These are phyloP conservation scores for Austroboletus niveus DNA, from an alignment of 1,284 basidiomycete species.

Conservation along the genomic window DNA sequence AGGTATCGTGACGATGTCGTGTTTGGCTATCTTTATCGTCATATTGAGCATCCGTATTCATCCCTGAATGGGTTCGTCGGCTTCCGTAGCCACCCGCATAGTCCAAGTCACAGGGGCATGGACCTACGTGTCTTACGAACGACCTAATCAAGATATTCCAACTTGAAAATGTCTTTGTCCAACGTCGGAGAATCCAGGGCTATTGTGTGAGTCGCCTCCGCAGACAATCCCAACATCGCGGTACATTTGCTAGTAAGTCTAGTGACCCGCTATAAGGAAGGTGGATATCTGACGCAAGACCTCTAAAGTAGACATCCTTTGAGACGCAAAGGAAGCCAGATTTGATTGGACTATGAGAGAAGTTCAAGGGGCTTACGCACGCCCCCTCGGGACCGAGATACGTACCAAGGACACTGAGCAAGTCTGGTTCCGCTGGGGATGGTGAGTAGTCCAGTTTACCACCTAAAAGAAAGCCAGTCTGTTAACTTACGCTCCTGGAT, in stretches of 20 bases:
- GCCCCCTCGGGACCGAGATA: slow-evolving; percentile 4
- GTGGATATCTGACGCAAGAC: slow-evolving; percentile 76
- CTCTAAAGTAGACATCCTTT: slow-evolving; percentile 64
- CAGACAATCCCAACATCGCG: slow-evolving; percentile 54
- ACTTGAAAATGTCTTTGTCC: slow-evolving; percentile 26
- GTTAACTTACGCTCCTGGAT: slow-evolving; percentile 47
- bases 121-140: slow-evolving; percentile 67
- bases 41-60: slow-evolving; percentile 32
- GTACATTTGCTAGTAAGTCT: slow-evolving; percentile 58
- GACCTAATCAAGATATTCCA: slow-evolving; percentile 42
- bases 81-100: slow-evolving; percentile 55
- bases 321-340: slow-evolving; percentile 44
- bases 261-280: slow-evolving; percentile 69
- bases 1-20: slow-evolving; percentile 61
- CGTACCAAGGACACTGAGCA: slow-evolving; percentile 19
- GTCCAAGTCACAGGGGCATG: slow-evolving; percentile 65
- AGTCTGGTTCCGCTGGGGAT: slow-evolving; percentile 11
- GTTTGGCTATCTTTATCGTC: slow-evolving; percentile 45
- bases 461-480: slow-evolving; percentile 6
- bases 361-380: neutral
- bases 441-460: slow-evolving; percentile 5
- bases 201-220: slow-evolving; percentile 46
- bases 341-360: slow-evolving; percentile 55
- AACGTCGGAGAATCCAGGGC: slow-evolving; percentile 18
- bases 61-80: slow-evolving; percentile 43